Evolutionary conservation across 2,329 filamentous ascomycete species (phyloP).

Genomic region (Penicillium frequentans): DNA sequence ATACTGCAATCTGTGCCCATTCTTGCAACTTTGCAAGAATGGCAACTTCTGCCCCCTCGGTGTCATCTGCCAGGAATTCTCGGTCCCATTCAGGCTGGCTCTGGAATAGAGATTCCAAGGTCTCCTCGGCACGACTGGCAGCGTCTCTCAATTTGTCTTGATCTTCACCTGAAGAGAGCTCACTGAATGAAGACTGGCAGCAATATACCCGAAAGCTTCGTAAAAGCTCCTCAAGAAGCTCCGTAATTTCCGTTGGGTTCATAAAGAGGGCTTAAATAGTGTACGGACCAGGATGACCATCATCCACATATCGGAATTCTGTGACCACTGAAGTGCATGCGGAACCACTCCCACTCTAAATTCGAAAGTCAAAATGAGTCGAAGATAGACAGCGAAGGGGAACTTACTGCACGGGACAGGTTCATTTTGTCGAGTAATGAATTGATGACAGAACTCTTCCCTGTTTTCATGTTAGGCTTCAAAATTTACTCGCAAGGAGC

Average conservation of each 20-base stretch:
- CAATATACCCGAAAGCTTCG: slow-evolving; percentile 6
- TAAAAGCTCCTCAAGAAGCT: slow-evolving; percentile 17
- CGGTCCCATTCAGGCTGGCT: slow-evolving; percentile 4
- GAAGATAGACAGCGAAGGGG: too few relatives aligned
- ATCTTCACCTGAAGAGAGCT: slow-evolving; percentile 6
- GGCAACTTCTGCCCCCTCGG: not conserved
- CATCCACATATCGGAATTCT: slow-evolving; percentile 16
- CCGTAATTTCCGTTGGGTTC: slow-evolving; percentile 11
- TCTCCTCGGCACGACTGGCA: slow-evolving; percentile 11
- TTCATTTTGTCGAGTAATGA: slow-evolving; percentile 1
- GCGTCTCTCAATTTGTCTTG: not conserved
- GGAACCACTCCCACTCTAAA: slow-evolving; percentile 10
- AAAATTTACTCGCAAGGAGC: not conserved
- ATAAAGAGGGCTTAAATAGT: slow-evolving; percentile 18
- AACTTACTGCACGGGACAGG: slow-evolving; percentile 6
- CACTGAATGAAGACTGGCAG: not conserved
- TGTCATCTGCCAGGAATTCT: slow-evolving; percentile 14
- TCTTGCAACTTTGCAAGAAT: not conserved
- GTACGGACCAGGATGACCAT: slow-evolving; percentile 4
- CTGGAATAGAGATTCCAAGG: slow-evolving; percentile 18
- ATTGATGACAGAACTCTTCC: slow-evolving; percentile 13
- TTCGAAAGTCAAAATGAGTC: not conserved
- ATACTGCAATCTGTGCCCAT: not conserved
- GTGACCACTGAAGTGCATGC: slow-evolving; percentile 23
- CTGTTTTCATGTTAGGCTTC: not conserved